Evolutionary conservation across 305 asterid genomes (phyloP).

Genomic region (Fraxinus xanthoxyloides): DNA sequence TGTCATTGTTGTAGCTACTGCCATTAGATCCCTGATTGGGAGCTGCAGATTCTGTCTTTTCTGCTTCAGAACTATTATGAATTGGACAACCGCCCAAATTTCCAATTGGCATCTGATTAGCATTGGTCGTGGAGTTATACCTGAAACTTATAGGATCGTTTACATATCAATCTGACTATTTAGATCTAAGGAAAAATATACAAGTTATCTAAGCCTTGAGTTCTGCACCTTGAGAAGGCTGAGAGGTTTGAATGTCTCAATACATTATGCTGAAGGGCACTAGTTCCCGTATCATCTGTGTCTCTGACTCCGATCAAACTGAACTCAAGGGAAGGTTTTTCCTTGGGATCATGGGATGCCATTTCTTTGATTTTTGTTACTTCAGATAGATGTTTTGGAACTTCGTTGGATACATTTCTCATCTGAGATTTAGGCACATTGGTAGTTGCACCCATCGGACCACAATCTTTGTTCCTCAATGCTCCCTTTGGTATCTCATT

Average conservation of each 20-base stretch:
- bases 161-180: not conserved
- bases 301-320: slow-evolving; percentile 38
- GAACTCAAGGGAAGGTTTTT: slow-evolving; percentile 37
- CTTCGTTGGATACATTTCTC: slow-evolving; percentile 23
- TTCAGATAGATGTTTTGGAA: slow-evolving; percentile 27
- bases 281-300: slow-evolving; percentile 29
- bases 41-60: slow-evolving; percentile 40
- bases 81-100: slow-evolving; percentile 44
- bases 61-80: slow-evolving; percentile 40
- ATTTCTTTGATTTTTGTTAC: slow-evolving; percentile 18
- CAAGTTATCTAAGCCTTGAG: not conserved
- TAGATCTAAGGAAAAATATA: not conserved
- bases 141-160: slow-evolving; percentile 21
- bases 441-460: slow-evolving; percentile 21
- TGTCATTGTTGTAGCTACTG: slow-evolving; percentile 49
- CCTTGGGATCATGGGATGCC: slow-evolving; percentile 26
- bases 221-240: slow-evolving; percentile 45
- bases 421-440: slow-evolving; percentile 20
- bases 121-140: slow-evolving; percentile 38
- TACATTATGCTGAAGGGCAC: slow-evolving; percentile 37
- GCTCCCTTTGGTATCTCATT: slow-evolving; percentile 22
- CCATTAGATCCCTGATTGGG: slow-evolving; percentile 47
- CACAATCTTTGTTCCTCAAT: slow-evolving; percentile 24
- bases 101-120: slow-evolving; percentile 42
- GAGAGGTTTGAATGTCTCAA: slow-evolving; percentile 48